Base-by-base conservation (phyloP, 192 early-diverging fungal species). In the Linnemannia zychae region DNA sequence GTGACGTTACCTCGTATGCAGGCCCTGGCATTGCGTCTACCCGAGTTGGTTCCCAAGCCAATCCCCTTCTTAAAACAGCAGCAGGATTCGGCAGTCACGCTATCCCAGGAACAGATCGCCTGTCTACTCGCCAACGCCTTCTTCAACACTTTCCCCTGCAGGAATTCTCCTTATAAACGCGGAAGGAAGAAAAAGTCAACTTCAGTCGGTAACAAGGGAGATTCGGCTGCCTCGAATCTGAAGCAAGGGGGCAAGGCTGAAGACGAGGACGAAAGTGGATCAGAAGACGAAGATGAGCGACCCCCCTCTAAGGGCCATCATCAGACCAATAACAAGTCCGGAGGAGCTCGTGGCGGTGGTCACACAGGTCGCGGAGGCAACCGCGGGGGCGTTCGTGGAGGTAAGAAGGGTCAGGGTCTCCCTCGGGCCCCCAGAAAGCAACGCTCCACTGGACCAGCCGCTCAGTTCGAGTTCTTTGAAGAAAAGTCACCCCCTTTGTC, bases 61-160 rank as follows among this genome's bases (percentile, higher is more conserved):
- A 84, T 84, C 31, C 82, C 82, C 4, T 84, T 79, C 57, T 57
- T 84, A 47, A 84, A 67, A 57, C 72, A 71, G 67, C 82, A 84
- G 37, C 49, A 84, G 22, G 82, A 84, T 53, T 78, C 82, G 44
- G 82, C 82, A 1, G 57, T 85, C 66, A 85, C 83, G 36, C 67
- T 85, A 4, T 79, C 77, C 5, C 83, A 85, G 74, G 83, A 85
- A 65, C 83, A 85, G 70, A 85, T 85, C 44, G 83, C 83, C 18
- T 85, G 83, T 44, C 47, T 85, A 16, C 71, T 72, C 36, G 77
- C 83, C 72, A 85, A 85, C 66, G 77, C 77, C 48, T 85, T 85
- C 70, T 85, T 85, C 44, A 85, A 85, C 50, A 85, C 83, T 0
- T 76, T 85, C 28, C 83, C 83, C 9, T 70, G 83, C 16, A 57